Evolutionary conservation across 441 rosid genomes (phyloP).

Genomic region (Viola pubescens): DNA sequence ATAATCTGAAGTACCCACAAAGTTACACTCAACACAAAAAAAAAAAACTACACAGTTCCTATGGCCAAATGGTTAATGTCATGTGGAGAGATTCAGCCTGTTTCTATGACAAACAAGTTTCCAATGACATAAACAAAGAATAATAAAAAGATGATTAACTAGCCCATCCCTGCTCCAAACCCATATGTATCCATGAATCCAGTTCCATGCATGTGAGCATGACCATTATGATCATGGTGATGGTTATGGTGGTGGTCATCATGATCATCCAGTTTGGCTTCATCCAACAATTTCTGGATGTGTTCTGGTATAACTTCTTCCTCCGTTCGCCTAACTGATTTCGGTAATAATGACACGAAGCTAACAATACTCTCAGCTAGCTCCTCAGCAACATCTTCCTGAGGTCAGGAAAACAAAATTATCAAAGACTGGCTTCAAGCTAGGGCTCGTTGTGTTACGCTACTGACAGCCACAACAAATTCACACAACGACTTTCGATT

Average conservation of each 20-base stretch:
- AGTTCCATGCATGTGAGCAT: conserved; percentile 25
- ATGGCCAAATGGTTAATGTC: too few species aligned
- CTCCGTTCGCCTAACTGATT: conserved; percentile 35
- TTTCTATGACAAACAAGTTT: too few species aligned
- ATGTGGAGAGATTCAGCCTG: too few species aligned
- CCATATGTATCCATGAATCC: conserved; percentile 67
- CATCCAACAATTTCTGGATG: conserved; percentile 51
- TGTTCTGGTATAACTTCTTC: conserved; percentile 60
- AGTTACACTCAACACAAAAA: too few species aligned
- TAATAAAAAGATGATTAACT: conserved; percentile 22
- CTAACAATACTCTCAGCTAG: conserved; percentile 42
- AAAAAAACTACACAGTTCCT: too few species aligned
- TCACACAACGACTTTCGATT: too few species aligned
- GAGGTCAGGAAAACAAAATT: conserved; percentile 17
- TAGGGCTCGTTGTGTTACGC: background rate
- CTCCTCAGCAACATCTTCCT: conserved; percentile 65
- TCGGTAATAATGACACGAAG: conserved; percentile 62
- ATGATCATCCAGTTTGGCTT: conserved; percentile 39
- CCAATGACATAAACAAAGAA: too few species aligned
- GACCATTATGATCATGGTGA: conserved; percentile 24
- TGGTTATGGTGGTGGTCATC: too few species aligned
- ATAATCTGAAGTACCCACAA: too few species aligned
- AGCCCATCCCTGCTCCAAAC: conserved; percentile 61
- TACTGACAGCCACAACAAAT: background rate
- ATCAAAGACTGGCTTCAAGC: background rate